phyloP scores from a whole-genome alignment of 345 rosid genomes.

The Gossypium herbaceum region DNA sequence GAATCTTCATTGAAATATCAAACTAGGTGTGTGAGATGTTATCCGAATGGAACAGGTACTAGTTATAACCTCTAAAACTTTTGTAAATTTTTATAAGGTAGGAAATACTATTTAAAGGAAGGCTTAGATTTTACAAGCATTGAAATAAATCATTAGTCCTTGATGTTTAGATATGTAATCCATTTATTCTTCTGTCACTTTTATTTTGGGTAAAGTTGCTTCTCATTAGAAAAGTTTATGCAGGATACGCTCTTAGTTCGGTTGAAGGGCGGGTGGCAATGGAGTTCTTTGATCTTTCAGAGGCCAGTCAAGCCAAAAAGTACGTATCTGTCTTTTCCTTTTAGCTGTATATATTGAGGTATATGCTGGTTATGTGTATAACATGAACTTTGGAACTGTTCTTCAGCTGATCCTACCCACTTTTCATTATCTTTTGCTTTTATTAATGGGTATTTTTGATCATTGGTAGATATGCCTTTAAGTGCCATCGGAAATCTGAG shows the following conservation, averaged over 20 bases:
- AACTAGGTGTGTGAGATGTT: slow-evolving; percentile 89
- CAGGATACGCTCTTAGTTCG: slow-evolving; percentile 98
- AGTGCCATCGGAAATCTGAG: slow-evolving; percentile 96
- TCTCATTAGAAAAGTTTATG: slow-evolving; percentile 24
- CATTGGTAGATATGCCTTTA: slow-evolving; percentile 83
- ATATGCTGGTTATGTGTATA: not conserved
- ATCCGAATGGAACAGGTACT: slow-evolving; percentile 92
- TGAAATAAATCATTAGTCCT: not conserved
- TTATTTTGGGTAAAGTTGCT: not conserved
- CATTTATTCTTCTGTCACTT: not conserved
- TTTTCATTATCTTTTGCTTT: slow-evolving; percentile 3
- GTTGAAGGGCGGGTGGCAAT: slow-evolving; percentile 98
- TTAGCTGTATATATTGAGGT: not conserved
- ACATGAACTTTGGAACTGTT: not conserved
- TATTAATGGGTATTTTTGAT: slow-evolving; percentile 5
- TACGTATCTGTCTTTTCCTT: slow-evolving; percentile 25
- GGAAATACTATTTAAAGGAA: not conserved
- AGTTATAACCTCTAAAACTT: not conserved
- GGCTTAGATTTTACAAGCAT: not conserved
- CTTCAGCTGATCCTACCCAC: not conserved
- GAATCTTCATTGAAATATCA: slow-evolving; percentile 95
- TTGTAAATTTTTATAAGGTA: not conserved
- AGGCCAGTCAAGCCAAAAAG: slow-evolving; percentile 95
- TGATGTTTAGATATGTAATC: not conserved
- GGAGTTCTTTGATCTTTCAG: slow-evolving; percentile 94